Evolutionary conservation across 208 protist species (phyloP).

Genomic region (Porcisia hertigi): DNA sequence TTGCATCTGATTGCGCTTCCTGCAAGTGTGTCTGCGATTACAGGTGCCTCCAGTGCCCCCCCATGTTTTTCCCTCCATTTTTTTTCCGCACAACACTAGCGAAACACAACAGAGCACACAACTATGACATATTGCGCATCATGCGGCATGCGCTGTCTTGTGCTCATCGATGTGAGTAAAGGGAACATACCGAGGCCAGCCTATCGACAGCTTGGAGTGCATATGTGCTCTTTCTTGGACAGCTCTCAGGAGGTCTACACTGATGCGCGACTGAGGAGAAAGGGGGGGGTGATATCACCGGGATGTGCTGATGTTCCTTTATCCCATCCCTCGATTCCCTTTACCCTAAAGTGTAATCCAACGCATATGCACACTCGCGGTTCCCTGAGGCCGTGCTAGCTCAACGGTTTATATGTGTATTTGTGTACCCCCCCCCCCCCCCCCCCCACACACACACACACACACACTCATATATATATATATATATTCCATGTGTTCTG

Average conservation of each 20-base stretch:
- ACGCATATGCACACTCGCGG: too few relatives aligned
- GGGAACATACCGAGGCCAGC: not conserved
- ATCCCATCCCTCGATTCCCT: not conserved
- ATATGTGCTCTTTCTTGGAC: not conserved
- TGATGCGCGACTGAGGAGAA: not conserved
- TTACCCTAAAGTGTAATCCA: not conserved
- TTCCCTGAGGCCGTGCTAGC: too few relatives aligned
- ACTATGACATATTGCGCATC: too few relatives aligned
- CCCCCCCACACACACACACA: not conserved
- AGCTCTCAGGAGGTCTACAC: not conserved
- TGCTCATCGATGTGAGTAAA: not conserved
- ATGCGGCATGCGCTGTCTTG: not conserved
- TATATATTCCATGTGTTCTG: not conserved
- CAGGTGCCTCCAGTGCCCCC: not conserved
- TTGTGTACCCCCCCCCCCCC: too few relatives aligned
- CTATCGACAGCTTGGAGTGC: not conserved
- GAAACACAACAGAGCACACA: too few relatives aligned
- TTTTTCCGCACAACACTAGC: not conserved
- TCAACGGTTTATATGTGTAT: not conserved
- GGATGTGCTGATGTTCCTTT: not conserved
- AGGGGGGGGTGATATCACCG: not conserved
- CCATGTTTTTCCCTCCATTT: not conserved
- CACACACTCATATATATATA: not conserved
- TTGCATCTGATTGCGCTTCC: not conserved
- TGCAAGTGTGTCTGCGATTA: not conserved